These are phyloP conservation scores for Chlorella sp. DNA, from an alignment of 139 green algal genomes.

Conservation along the genomic window DNA sequence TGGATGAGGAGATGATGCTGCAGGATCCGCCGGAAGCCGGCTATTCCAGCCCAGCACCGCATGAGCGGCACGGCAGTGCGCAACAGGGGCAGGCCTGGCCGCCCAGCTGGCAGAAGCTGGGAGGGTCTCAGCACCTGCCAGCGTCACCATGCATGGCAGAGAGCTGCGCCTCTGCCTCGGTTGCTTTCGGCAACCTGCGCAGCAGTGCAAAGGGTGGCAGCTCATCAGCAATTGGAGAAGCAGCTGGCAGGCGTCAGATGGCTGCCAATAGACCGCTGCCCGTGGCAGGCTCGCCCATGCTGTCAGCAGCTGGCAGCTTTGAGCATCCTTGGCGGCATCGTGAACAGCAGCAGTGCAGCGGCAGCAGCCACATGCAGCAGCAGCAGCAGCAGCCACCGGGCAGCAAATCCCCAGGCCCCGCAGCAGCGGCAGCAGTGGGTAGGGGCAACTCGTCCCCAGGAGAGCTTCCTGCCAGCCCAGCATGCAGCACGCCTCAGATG, in stretches of 20 bases:
- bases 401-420: not conserved
- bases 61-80: not conserved
- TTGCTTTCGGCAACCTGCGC: not conserved
- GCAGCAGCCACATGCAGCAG: not conserved
- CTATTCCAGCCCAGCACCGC: not conserved
- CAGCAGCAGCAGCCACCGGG: not conserved
- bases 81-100: not conserved
- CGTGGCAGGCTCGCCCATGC: constrained; percentile 25
- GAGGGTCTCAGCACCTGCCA: not conserved
- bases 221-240: not conserved
- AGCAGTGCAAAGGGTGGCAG: not conserved
- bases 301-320: constrained; percentile 23
- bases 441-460: not conserved
- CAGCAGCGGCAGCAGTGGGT: not conserved
- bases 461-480: too few relatives aligned
- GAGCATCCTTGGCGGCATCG: not conserved
- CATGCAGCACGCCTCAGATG: not conserved
- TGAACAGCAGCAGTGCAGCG: not conserved
- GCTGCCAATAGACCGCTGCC: not conserved
- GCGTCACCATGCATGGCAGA: constrained; percentile 31
- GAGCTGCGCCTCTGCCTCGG: constrained; percentile 12
- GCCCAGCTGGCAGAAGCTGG: not conserved
- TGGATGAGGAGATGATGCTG: not conserved
- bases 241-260: not conserved
- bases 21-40: not conserved